Base-by-base conservation (phyloP, 805 yeast genomes). In the Yarrowia sp. region DNA sequence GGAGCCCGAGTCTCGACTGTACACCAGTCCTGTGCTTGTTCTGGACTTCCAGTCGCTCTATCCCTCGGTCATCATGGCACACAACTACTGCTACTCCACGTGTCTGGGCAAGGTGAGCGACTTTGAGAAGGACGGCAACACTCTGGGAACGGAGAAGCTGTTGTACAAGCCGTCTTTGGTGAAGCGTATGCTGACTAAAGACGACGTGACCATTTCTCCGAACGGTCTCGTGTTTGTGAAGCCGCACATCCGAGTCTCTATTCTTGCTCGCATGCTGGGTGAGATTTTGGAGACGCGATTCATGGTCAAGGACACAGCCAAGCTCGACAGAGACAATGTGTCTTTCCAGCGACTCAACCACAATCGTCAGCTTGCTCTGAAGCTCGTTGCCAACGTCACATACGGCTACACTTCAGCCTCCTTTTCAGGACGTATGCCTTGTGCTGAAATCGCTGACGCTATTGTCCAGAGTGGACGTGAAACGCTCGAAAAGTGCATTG, bases 381-480 rank as follows among this genome's bases (percentile, higher is more conserved):
- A 94, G 70, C 76, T 93, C 51, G 85, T 91, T 42, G 97, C 99
- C 0, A 92, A 91, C 72, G 99, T 94, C 8, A 93, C 97, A 0
- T 94, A 94, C 74, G 99, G 99, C 0, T 94, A 94, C 70, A 81
- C 97, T 0, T 87, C 97, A 0, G 99, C 99, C 0, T 84, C 97
- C 0, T 94, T 87, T 70, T 90, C 97, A 8, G 99, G 99, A 0
- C 77, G 99, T 65, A 94, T 94, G 99, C 98, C 99, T 0, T 89
- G 94, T 68, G 85, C 96, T 0, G 98, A 92, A 70, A 80, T 94
- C 29, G 97, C 99, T 0, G 99, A 94, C 74, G 87, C 96, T 12
- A 90, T 94, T 71, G 99, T 94, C 0, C 84, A 91, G 21, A 85
- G 94, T 0, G 99, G 94, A 0, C 77, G 98, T 61, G 97, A 93